phyloP scores from a whole-genome alignment of 768 basidiomycete genomes.

The Tylopilus sp. region DNA sequence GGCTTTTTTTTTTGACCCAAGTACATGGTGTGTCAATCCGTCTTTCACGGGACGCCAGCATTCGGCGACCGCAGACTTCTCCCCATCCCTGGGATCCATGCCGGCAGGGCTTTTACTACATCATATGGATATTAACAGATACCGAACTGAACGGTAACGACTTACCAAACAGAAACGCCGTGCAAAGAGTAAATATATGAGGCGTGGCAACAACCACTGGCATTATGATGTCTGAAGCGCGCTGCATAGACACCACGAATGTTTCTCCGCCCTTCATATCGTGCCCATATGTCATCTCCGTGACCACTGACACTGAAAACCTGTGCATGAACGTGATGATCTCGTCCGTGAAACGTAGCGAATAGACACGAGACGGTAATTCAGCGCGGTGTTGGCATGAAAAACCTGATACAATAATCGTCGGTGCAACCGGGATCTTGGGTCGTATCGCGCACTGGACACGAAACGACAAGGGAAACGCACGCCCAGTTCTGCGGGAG shows the following conservation, averaged over 20 bases:
- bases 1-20: conserved; percentile 3
- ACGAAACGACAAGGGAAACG: too few relatives aligned
- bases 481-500: conserved; percentile 7
- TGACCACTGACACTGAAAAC: conserved; percentile 2
- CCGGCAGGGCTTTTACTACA: too few relatives aligned
- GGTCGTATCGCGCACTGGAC: conserved; percentile 18
- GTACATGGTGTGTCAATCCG: conserved; percentile 10
- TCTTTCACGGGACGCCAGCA: conserved; percentile 7
- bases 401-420: conserved; percentile 18
- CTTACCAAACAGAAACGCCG: neutral
- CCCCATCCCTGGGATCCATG: conserved; percentile 16
- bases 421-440: conserved; percentile 22
- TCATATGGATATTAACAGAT: too few relatives aligned
- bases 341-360: conserved; percentile 11
- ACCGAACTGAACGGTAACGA: neutral
- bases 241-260: conserved; percentile 9
- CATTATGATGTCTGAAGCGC: neutral
- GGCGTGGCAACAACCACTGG: neutral
- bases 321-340: neutral
- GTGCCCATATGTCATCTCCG: conserved; percentile 19
- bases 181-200: neutral
- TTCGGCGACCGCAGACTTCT: conserved; percentile 11
- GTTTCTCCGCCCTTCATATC: too few relatives aligned
- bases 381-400: conserved; percentile 5
- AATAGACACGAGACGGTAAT: conserved; percentile 16